Conservation (phyloP, 2,329 filamentous ascomycete genomes). For the Pseudogymnoascus sp. region DNA sequence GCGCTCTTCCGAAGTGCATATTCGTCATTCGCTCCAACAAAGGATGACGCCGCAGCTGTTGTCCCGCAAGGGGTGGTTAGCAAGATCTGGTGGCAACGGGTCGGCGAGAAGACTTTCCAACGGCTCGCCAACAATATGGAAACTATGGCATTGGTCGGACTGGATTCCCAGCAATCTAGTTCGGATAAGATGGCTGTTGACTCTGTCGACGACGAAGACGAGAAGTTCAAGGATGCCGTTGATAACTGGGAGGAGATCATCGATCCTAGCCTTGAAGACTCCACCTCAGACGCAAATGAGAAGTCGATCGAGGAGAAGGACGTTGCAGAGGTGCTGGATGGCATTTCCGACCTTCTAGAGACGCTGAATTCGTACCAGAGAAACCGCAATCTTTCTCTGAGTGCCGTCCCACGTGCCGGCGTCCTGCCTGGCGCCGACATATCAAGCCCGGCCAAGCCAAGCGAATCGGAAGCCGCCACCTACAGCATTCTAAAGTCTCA, state of each 20-base stretch:
- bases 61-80: slow-evolving; percentile 60
- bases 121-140: slow-evolving; percentile 44
- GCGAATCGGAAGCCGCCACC: slow-evolving; percentile 44
- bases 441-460: slow-evolving; percentile 59
- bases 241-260: slow-evolving; percentile 53
- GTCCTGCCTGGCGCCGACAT: slow-evolving; percentile 60
- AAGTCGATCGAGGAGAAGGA: slow-evolving; percentile 52
- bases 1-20: slow-evolving; percentile 69
- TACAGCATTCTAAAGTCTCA: slow-evolving; percentile 47
- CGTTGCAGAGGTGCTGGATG: slow-evolving; percentile 60
- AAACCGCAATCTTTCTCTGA: slow-evolving; percentile 65
- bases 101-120: slow-evolving; percentile 58
- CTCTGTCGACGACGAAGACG: slow-evolving; percentile 28
- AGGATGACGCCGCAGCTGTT: slow-evolving; percentile 65
- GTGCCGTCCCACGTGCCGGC: slow-evolving; percentile 44
- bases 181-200: slow-evolving; percentile 1
- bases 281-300: slow-evolving; percentile 33
- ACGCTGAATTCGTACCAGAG: slow-evolving; percentile 72
- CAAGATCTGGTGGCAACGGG: slow-evolving; percentile 68
- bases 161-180: slow-evolving; percentile 12
- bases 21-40: slow-evolving; percentile 70
- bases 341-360: slow-evolving; percentile 69
- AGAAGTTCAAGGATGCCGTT: slow-evolving; percentile 42
- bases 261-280: slow-evolving; percentile 44
- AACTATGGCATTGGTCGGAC: slow-evolving; percentile 11